Conservation (phyloP, 2,329 filamentous ascomycete genomes). For the Penicillium sp. region DNA sequence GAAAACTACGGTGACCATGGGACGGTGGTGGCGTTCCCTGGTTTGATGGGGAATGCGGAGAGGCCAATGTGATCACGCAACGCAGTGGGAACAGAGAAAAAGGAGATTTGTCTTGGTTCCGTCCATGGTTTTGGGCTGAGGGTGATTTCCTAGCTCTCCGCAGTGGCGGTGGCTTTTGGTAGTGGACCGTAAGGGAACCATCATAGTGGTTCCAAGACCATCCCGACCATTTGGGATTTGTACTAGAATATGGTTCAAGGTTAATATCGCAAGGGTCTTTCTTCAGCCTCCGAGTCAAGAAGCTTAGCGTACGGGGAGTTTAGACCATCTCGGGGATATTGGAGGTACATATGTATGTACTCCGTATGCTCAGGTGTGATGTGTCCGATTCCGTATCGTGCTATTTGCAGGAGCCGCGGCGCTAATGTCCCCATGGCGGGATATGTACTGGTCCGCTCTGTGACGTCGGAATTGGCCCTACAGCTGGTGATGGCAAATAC, state of each 20-base stretch:
- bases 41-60: constrained; percentile 14
- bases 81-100: neutral
- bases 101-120: neutral
- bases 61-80: constrained; percentile 7
- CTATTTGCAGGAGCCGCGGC: constrained; percentile 24
- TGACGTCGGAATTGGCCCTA: constrained; percentile 25
- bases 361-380: too few species aligned
- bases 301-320: constrained; percentile 12
- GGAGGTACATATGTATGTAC: too few species aligned
- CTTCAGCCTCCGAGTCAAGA: constrained; percentile 18
- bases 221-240: neutral
- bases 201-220: neutral
- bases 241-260: constrained; percentile 8
- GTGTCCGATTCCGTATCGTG: constrained; percentile 21
- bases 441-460: constrained; percentile 19
- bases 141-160: constrained; percentile 13
- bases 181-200: neutral
- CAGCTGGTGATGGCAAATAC: constrained; percentile 6
- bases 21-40: constrained; percentile 1
- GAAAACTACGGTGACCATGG: constrained; percentile 11
- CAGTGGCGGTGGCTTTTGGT: constrained; percentile 14
- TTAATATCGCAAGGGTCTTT: constrained; percentile 5
- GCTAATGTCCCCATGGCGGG: constrained; percentile 21
- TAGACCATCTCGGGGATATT: too few species aligned
- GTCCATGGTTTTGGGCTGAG: constrained; percentile 5